Percentiles rank a stretch among this genome's conserved stretches.
These are phyloP conservation scores for Tulasnella calospora DNA, from an alignment of 768 basidiomycete genomes.

Conservation along the genomic window DNA sequence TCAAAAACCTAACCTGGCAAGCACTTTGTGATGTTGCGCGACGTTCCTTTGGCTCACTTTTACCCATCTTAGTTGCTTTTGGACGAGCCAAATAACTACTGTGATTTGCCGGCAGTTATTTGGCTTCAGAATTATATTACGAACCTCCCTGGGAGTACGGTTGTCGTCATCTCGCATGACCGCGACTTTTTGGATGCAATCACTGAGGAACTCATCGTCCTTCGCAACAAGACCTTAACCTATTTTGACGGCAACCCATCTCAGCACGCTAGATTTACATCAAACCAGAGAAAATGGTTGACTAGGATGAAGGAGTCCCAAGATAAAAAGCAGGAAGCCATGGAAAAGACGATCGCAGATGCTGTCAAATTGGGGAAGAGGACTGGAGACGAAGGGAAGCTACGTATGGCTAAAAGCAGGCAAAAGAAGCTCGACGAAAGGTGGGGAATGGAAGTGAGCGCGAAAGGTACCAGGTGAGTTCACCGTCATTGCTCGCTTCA, in stretches of 20 bases:
- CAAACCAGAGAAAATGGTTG: slow-evolving; percentile 41
- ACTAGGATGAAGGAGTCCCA: slow-evolving; percentile 40
- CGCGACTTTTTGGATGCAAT: slow-evolving; percentile 56
- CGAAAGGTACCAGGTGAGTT: slow-evolving; percentile 39
- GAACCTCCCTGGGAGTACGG: slow-evolving; percentile 40
- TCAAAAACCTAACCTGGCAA: slow-evolving; percentile 44
- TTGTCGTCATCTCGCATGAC: slow-evolving; percentile 65
- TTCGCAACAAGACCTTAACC: slow-evolving; percentile 49
- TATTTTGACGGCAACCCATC: slow-evolving; percentile 57
- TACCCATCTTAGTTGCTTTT: slow-evolving; percentile 17
- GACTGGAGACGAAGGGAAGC: slow-evolving; percentile 58
- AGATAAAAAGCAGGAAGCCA: slow-evolving; percentile 47
- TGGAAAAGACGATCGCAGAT: slow-evolving; percentile 53
- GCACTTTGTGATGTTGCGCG: not conserved
- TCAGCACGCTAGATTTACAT: slow-evolving; percentile 45
- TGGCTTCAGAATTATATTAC: slow-evolving; percentile 46
- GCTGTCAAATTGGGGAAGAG: slow-evolving; percentile 49
- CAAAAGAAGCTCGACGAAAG: slow-evolving; percentile 54
- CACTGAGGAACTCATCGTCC: slow-evolving; percentile 57
- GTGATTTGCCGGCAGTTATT: slow-evolving; percentile 36
- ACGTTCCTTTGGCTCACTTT: not conserved
- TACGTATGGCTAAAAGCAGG: slow-evolving; percentile 50
- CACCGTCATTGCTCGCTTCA: slow-evolving; percentile 22
- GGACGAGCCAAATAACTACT: slow-evolving; percentile 37
- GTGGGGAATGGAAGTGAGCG: slow-evolving; percentile 40